Conservation (phyloP, 371 early-diverging fungal species). For the Phascolomyces articulosus region DNA sequence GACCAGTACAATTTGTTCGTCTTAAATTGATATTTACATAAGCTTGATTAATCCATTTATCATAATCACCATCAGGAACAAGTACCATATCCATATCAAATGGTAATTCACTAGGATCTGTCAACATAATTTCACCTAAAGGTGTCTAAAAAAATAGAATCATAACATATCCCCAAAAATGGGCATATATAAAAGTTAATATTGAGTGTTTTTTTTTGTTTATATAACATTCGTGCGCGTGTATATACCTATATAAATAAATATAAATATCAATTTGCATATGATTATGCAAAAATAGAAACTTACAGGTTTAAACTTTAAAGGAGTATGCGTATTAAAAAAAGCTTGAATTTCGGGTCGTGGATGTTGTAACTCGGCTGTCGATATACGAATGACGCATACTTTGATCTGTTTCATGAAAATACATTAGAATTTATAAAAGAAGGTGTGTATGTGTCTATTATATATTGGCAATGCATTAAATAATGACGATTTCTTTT, state of each 20-base stretch:
- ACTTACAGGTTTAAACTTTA: constrained; percentile 55
- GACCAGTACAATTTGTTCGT: constrained; percentile 64
- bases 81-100: constrained; percentile 65
- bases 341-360: constrained; percentile 53
- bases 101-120: constrained; percentile 60
- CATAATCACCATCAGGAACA: constrained; percentile 68
- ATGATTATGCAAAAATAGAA: too few species aligned
- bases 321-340: constrained; percentile 40
- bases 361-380: constrained; percentile 52
- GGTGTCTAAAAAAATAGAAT: constrained; percentile 42
- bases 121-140: constrained; percentile 59
- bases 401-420: constrained; percentile 50
- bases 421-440: too few species aligned
- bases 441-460: too few species aligned
- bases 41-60: constrained; percentile 54
- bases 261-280: too few species aligned
- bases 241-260: too few species aligned
- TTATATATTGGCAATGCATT: too few species aligned
- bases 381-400: constrained; percentile 53
- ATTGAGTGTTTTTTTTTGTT: too few species aligned
- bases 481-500: not conserved
- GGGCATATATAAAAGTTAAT: too few species aligned
- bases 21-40: constrained; percentile 67
- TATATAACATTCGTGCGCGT: too few species aligned
- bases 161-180: too few species aligned